These are phyloP conservation scores for Aspergillus sp. DNA, from an alignment of 2,329 filamentous ascomycete genomes.

Conservation along the genomic window DNA sequence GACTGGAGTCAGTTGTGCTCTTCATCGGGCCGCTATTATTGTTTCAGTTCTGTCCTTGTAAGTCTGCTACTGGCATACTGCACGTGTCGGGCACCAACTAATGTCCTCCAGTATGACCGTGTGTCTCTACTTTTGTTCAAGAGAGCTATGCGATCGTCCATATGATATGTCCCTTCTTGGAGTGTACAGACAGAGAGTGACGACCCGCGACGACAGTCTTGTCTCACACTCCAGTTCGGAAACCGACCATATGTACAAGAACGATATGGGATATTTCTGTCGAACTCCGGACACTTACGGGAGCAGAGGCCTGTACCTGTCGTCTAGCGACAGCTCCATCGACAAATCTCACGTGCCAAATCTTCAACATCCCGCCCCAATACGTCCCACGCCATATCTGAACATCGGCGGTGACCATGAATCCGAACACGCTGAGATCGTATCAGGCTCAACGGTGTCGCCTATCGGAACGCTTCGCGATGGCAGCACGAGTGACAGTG, in stretches of 20 bases:
- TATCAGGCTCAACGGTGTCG: conserved; percentile 26
- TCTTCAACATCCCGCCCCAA: conserved; percentile 30
- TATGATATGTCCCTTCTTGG: conserved; percentile 38
- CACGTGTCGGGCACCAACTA: background rate
- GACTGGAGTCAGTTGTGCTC: conserved; percentile 34
- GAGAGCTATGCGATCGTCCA: conserved; percentile 35
- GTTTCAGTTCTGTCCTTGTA: conserved; percentile 36
- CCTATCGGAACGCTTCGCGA: conserved; percentile 19
- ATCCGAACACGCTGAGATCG: conserved; percentile 27
- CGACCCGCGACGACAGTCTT: conserved; percentile 27
- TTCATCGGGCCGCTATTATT: conserved; percentile 34
- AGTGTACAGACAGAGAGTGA: conserved; percentile 25
- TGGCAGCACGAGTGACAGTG: conserved; percentile 18
- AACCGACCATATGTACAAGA: conserved; percentile 35
- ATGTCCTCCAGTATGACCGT: conserved; percentile 26
- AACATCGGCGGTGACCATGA: conserved; percentile 27
- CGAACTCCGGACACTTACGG: conserved; percentile 30
- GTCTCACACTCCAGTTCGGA: conserved; percentile 33
- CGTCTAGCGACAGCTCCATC: conserved; percentile 17
- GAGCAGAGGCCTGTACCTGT: conserved; percentile 22
- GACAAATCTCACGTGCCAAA: conserved; percentile 28
- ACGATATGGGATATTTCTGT: conserved; percentile 37
- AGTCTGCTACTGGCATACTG: conserved; percentile 8
- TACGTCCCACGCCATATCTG: conserved; percentile 29
- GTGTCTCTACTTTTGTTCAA: conserved; percentile 37